A percentile compares a stretch with the other conserved stretches of the same genome.
These are phyloP conservation scores for Rhodotorula mucilaginosa DNA, from an alignment of 1,284 basidiomycete genomes.

Conservation along the genomic window DNA sequence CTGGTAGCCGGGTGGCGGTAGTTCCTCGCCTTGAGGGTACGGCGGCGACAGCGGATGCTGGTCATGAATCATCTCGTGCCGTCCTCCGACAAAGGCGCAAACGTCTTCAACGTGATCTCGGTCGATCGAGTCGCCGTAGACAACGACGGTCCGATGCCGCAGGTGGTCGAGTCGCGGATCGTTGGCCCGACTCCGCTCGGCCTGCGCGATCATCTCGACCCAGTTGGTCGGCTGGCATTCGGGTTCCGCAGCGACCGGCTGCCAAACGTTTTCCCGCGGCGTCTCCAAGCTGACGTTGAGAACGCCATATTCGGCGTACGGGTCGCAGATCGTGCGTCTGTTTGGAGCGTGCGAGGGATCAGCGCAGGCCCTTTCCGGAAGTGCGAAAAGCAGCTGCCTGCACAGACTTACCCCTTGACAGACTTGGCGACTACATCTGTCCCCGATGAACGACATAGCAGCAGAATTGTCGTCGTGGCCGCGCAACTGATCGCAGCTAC, in stretches of 20 bases:
- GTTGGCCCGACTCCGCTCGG: neutral
- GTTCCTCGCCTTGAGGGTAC: constrained; percentile 22
- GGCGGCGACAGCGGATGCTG: constrained; percentile 24
- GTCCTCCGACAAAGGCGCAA: constrained; percentile 21
- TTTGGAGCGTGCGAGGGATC: neutral
- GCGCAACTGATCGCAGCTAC: neutral
- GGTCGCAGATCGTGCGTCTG: constrained; percentile 9
- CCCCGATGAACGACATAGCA: neutral
- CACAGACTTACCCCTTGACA: no score
- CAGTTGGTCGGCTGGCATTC: constrained; percentile 34
- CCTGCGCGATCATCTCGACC: constrained; percentile 7
- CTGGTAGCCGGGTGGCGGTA: constrained; percentile 21
- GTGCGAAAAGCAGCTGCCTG: no score
- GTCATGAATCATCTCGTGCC: constrained; percentile 24
- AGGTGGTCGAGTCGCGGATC: constrained; percentile 11
- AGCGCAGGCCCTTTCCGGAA: neutral
- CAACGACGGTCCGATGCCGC: constrained; percentile 25
- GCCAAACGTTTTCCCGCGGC: constrained; percentile 27
- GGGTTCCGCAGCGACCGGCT: constrained; percentile 18
- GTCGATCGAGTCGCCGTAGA: constrained; percentile 37
- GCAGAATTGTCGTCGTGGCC: neutral
- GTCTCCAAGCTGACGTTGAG: constrained; percentile 28
- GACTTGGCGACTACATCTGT: neutral
- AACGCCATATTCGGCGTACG: constrained; percentile 26
- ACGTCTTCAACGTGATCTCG: constrained; percentile 32